Conservation (phyloP, 1,284 basidiomycete species). For the Laetiporus sulphureus region DNA sequence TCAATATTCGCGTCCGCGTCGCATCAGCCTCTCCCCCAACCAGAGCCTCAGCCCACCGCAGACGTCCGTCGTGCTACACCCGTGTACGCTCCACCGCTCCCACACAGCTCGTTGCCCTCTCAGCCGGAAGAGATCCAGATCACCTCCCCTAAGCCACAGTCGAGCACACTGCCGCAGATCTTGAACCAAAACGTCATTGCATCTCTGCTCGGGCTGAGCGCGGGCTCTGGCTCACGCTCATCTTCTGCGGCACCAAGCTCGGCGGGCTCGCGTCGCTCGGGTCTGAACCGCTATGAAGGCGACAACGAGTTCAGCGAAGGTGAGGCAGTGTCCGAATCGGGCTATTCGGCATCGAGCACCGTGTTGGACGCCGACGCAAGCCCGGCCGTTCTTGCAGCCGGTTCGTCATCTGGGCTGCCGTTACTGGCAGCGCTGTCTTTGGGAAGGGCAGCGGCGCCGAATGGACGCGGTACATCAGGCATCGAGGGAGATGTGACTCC, state of each 20-base stretch:
- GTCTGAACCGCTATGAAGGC: conserved; percentile 47
- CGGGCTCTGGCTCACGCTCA: conserved; percentile 37
- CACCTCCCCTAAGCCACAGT: conserved; percentile 41
- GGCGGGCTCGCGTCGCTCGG: conserved; percentile 33
- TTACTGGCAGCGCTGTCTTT: conserved; percentile 12
- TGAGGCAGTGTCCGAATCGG: conserved; percentile 29
- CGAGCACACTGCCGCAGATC: conserved; percentile 43
- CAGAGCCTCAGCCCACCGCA: not conserved
- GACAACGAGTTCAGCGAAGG: conserved; percentile 37
- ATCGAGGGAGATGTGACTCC: conserved; percentile 45
- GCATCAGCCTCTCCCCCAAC: conserved; percentile 6
- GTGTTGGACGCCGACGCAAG: conserved; percentile 33
- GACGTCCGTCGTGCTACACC: too few species aligned
- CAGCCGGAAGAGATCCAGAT: conserved; percentile 26
- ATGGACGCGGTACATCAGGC: not conserved
- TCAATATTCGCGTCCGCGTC: conserved; percentile 44
- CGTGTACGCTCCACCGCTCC: conserved; percentile 3
- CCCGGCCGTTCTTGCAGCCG: conserved; percentile 21
- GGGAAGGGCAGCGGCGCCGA: not conserved
- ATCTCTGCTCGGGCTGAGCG: conserved; percentile 41
- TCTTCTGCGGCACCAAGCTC: conserved; percentile 43
- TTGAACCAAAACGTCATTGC: conserved; percentile 61
- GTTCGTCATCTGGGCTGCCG: conserved; percentile 23
- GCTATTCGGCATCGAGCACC: conserved; percentile 35
- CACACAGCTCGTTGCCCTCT: conserved; percentile 12